Conservation (phyloP, 441 rosid genomes). For the Flueggea neowawraea region DNA sequence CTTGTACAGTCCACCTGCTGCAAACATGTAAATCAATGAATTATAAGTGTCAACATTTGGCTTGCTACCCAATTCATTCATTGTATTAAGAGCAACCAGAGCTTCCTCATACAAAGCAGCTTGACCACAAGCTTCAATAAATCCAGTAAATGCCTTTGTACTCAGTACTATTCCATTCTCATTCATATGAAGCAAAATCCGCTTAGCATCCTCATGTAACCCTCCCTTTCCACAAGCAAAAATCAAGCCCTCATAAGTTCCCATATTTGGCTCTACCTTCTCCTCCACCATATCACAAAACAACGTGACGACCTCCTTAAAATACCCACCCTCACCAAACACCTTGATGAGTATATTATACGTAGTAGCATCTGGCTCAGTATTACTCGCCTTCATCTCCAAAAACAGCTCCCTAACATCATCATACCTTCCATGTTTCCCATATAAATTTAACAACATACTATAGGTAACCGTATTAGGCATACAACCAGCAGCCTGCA, state of each 20-base stretch:
- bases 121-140: constrained; percentile 91
- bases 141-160: constrained; percentile 77
- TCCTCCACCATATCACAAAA: constrained; percentile 97
- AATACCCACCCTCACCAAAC: constrained; percentile 96
- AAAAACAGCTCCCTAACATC: constrained; percentile 82
- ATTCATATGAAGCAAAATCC: constrained; percentile 71
- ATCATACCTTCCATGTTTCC: constrained; percentile 72
- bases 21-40: constrained; percentile 72
- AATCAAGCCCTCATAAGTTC: constrained; percentile 86
- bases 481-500: constrained; percentile 76
- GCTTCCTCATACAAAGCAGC: constrained; percentile 93
- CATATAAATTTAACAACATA: constrained; percentile 74
- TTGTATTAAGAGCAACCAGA: constrained; percentile 75
- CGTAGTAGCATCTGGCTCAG: constrained; percentile 81
- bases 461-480: constrained; percentile 77
- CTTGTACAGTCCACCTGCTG: constrained; percentile 82
- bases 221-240: constrained; percentile 96
- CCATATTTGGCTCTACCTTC: constrained; percentile 86
- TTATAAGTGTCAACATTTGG: constrained; percentile 83
- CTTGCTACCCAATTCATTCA: constrained; percentile 81
- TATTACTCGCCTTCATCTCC: constrained; percentile 95
- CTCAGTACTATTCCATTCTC: constrained; percentile 75
- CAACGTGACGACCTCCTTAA: constrained; percentile 93
- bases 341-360: constrained; percentile 83
- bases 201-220: constrained; percentile 76